phyloP scores from a whole-genome alignment of 208 protist species.

The Endotrypanum monterogeii region DNA sequence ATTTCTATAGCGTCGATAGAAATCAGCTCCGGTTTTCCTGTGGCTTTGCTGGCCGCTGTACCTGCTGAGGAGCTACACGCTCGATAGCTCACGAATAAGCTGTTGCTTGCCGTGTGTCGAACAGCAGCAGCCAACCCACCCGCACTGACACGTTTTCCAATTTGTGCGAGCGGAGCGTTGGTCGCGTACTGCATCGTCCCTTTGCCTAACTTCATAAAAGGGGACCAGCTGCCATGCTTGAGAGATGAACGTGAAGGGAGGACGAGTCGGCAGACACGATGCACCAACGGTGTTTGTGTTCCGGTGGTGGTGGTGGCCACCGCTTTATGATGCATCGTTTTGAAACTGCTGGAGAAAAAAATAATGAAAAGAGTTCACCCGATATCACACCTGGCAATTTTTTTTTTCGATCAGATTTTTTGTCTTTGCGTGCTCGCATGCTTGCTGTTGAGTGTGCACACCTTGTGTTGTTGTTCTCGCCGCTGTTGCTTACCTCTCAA shows the following conservation, averaged over 20 bases:
- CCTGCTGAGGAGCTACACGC: conserved; percentile 7
- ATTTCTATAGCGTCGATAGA: conserved; percentile 45
- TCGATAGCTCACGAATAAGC: neutral
- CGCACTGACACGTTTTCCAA: neutral
- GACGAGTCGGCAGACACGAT: neutral
- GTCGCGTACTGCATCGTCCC: neutral
- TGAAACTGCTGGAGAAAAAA: too few relatives aligned
- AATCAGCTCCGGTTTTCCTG: conserved; percentile 54
- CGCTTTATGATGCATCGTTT: neutral
- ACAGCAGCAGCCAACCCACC: neutral
- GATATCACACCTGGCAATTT: neutral
- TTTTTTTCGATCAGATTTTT: neutral
- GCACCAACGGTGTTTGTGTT: neutral
- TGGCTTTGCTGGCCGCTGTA: neutral
- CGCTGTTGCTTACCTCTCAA: neutral
- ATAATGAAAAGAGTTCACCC: too few relatives aligned
- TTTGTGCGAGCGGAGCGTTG: neutral
- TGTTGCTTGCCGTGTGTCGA: neutral
- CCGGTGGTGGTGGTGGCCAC: neutral
- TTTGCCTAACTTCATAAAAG: neutral
- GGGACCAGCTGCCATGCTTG: neutral
- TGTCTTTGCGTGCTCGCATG: neutral
- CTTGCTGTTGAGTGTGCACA: neutral
- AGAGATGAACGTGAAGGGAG: neutral
- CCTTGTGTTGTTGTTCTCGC: neutral